Evolutionary conservation across 192 early-diverging fungal genomes (phyloP), one percentile per base, ranked within the genome.

Genomic region (Rhizoclosmatium sp.): DNA sequence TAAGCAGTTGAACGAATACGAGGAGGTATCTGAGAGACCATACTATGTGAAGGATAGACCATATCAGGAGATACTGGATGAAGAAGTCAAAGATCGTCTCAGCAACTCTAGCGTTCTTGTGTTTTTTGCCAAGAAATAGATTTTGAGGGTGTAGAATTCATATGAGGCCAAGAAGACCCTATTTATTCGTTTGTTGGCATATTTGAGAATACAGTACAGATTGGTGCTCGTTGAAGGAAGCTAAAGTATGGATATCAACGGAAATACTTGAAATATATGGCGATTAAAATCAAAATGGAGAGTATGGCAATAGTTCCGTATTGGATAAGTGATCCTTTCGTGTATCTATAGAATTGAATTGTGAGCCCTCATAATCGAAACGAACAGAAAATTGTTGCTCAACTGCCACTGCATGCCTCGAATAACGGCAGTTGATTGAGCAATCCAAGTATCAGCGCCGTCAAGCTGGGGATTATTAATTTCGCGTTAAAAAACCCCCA

Each of bases 341-440:
- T 67, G 64, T 31, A 66, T 76, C 72, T 62, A 39, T 61, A 41
- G 44, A 42, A 31, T 31, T 31, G 31, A 31, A 31, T 31, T 31
- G 31, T 31, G 31, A 31, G 31, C 31, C 31, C 31, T 31, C 31
- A 31, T 31, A 31, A 31, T 31, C 31, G 31, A 31, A 31, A 31
- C 31, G 31, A 31, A 31, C 31, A 31, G 31, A 31, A 31, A 31
- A 31, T 31, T 31, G 31, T 31, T 31, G 51, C 71, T 92, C 89
- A 81, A 54, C 95, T 94, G 79, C 94, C 93, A 85, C 87, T 87
- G 78, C 97, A 87, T 93, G 82, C 85, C 71, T 61, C 80, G 79
- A 47, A 89, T 78, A 5, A 89, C 82, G 0, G 85, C 85, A 16
- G 88, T 85, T 47, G 83, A 85, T 59, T 87, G 87, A 4, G 85